Evolutionary conservation across 1,284 basidiomycete genomes (phyloP).

Genomic region (Microbotryomycetes sp.): DNA sequence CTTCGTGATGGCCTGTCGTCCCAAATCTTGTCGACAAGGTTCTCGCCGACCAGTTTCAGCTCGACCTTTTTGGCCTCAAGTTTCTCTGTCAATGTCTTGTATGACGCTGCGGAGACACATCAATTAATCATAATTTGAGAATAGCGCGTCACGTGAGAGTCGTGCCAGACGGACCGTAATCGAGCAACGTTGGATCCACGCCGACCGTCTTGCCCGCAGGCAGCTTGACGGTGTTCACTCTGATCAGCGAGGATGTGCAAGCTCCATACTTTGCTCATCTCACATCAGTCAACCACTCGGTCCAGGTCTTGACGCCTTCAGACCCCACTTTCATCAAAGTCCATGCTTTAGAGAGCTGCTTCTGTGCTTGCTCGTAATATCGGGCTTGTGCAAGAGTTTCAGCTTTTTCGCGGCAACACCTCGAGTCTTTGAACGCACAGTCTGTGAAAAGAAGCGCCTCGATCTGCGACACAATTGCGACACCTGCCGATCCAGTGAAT

Average conservation of each 20-base stretch:
- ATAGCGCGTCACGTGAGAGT: background rate
- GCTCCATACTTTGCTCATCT: constrained; percentile 1
- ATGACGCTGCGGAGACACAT: background rate
- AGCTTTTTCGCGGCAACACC: constrained; percentile 45
- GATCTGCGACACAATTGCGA: constrained; percentile 20
- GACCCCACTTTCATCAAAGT: constrained; percentile 84
- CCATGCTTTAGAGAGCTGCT: constrained; percentile 88
- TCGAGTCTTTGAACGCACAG: constrained; percentile 37
- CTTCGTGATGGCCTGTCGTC: constrained; percentile 61
- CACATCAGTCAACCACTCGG: constrained; percentile 69
- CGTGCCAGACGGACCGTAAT: constrained; percentile 8
- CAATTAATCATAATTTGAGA: no score
- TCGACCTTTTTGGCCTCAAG: background rate
- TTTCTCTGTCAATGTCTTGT: background rate
- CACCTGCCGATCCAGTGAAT: constrained; percentile 87
- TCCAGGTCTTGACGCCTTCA: constrained; percentile 82
- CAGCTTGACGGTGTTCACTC: no score
- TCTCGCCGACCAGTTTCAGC: constrained; percentile 43
- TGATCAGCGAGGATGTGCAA: background rate
- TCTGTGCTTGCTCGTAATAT: constrained; percentile 85
- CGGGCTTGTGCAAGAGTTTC: constrained; percentile 58
- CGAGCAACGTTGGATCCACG: constrained; percentile 67
- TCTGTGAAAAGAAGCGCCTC: constrained; percentile 49
- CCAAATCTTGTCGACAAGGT: constrained; percentile 82
- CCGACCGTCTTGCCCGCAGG: constrained; percentile 59